Evolutionary conservation across 129 eudicot genomes (phyloP).

Genomic region (Helichrysum umbraculigerum): DNA sequence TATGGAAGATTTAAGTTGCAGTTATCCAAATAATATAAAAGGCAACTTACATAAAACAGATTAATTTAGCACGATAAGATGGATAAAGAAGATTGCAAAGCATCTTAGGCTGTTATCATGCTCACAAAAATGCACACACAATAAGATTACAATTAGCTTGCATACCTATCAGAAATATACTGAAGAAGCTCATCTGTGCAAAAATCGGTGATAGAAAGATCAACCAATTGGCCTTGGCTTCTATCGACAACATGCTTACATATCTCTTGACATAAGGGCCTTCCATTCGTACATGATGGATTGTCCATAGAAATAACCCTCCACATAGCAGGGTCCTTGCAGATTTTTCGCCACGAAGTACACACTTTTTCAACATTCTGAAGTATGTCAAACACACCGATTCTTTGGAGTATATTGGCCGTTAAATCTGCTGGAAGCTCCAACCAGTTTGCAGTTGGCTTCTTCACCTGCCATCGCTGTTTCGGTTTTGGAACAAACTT

Average conservation of each 20-base stretch:
- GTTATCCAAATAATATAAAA: too few species aligned
- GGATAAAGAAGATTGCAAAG: too few species aligned
- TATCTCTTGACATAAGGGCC: not conserved
- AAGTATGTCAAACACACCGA: not conserved
- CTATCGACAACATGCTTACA: not conserved
- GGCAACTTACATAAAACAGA: too few species aligned
- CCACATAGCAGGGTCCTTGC: slow-evolving; percentile 2
- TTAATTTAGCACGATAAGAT: too few species aligned
- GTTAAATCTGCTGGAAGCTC: not conserved
- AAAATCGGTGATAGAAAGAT: not conserved
- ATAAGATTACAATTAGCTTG: not conserved
- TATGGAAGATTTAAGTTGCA: too few species aligned
- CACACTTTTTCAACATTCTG: not conserved
- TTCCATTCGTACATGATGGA: not conserved
- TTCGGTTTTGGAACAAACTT: not conserved
- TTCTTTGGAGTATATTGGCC: not conserved
- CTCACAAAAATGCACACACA: not conserved
- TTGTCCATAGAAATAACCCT: not conserved
- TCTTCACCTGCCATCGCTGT: not conserved
- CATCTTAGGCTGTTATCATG: too few species aligned
- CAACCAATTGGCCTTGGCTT: slow-evolving; percentile 3
- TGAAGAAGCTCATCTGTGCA: not conserved
- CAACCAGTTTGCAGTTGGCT: not conserved
- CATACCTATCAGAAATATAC: not conserved
- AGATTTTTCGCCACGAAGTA: not conserved